These are phyloP conservation scores for Microbotryum saponariae DNA, from an alignment of 1,284 basidiomycete species.

Conservation along the genomic window DNA sequence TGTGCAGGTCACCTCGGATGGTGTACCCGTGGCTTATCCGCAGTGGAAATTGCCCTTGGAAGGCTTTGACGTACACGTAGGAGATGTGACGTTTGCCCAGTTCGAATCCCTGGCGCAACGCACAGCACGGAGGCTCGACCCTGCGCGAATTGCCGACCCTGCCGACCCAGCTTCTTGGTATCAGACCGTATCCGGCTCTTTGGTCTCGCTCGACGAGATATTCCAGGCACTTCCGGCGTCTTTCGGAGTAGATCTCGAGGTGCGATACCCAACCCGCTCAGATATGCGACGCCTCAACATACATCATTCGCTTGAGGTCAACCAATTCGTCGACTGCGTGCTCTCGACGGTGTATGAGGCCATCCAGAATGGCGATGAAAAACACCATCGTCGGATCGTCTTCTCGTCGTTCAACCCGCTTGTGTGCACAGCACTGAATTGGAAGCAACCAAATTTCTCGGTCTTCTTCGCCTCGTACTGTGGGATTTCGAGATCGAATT, in stretches of 20 bases:
- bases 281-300: slow-evolving; percentile 41
- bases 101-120: slow-evolving; percentile 60
- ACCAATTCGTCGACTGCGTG: slow-evolving; percentile 71
- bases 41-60: slow-evolving; percentile 64
- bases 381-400: slow-evolving; percentile 48
- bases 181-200: slow-evolving; percentile 48
- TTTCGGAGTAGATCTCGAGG: slow-evolving; percentile 69
- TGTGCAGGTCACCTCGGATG: slow-evolving; percentile 86
- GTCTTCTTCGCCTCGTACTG: slow-evolving; percentile 90
- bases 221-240: slow-evolving; percentile 65
- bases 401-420: slow-evolving; percentile 84
- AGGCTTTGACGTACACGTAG: slow-evolving; percentile 68
- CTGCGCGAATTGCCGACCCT: slow-evolving; percentile 27
- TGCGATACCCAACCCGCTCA: slow-evolving; percentile 55
- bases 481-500: slow-evolving; percentile 51
- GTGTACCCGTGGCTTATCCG: slow-evolving; percentile 73
- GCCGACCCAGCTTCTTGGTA: slow-evolving; percentile 54
- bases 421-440: slow-evolving; percentile 81
- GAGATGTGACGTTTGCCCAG: slow-evolving; percentile 72
- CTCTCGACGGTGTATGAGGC: slow-evolving; percentile 68
- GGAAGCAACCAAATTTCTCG: slow-evolving; percentile 99
- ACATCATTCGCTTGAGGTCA: slow-evolving; percentile 56
- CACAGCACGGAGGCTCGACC: slow-evolving; percentile 46
- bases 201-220: slow-evolving; percentile 64
- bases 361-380: slow-evolving; percentile 15